Percentiles rank a stretch among this genome's conserved stretches.
Evolutionary conservation across 805 yeast species (phyloP).

Genomic region (Candida broadrunensis): DNA sequence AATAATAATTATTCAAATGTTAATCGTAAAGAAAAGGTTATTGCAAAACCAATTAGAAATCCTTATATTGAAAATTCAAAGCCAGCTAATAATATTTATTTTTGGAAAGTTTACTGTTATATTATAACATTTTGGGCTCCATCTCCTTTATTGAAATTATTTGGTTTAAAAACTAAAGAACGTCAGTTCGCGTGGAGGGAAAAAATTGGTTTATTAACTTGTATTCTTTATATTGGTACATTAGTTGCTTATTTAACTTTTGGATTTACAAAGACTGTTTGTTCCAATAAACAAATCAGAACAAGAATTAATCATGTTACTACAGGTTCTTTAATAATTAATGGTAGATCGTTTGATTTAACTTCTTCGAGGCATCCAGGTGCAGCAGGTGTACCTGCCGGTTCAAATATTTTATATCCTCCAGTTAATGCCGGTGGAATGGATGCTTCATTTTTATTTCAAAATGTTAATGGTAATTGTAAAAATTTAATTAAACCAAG

Average conservation of each 20-base stretch:
- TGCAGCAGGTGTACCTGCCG: slow-evolving; percentile 72
- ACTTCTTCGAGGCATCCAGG: slow-evolving; percentile 73
- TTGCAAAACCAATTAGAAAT: slow-evolving; percentile 6
- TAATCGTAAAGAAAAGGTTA: slow-evolving; percentile 1
- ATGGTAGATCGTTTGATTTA: slow-evolving; percentile 78
- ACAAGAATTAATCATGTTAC: slow-evolving; percentile 59
- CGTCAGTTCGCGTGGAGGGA: slow-evolving; percentile 98
- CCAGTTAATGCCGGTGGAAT: slow-evolving; percentile 85
- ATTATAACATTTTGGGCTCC: slow-evolving; percentile 92
- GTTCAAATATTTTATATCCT: slow-evolving; percentile 74
- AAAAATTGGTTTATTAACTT: slow-evolving; percentile 78
- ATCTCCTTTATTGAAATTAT: slow-evolving; percentile 60
- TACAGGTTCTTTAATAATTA: slow-evolving; percentile 63
- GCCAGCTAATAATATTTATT: slow-evolving; percentile 23
- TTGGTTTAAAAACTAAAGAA: slow-evolving; percentile 75
- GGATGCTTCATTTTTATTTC: slow-evolving; percentile 83
- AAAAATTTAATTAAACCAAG: slow-evolving; percentile 71
- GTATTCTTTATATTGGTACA: slow-evolving; percentile 72
- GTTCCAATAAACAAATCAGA: slow-evolving; percentile 46
- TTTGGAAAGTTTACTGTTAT: slow-evolving; percentile 85
- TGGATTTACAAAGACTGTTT: slow-evolving; percentile 86
- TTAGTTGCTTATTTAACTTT: slow-evolving; percentile 84
- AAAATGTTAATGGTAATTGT: slow-evolving; percentile 90
- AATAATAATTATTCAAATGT: slow-evolving; percentile 3
- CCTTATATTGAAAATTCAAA: slow-evolving; percentile 6